Evolutionary conservation across 306 rosid species (phyloP).

Genomic region (Abrus pulchellus): DNA sequence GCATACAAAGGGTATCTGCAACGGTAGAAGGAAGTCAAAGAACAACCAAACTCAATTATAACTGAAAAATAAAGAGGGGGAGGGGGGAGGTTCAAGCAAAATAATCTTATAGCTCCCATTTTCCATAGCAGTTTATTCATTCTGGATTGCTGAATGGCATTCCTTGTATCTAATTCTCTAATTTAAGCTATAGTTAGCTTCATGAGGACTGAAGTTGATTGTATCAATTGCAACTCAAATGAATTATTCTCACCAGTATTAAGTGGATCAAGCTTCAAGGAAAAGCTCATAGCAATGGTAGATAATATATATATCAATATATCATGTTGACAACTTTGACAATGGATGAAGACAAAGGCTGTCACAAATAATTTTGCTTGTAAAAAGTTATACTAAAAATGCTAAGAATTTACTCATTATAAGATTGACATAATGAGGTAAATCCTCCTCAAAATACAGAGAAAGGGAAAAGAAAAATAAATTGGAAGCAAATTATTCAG

Average conservation of each 20-base stretch:
- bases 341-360: constrained; percentile 14
- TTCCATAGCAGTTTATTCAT: constrained; percentile 6
- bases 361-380: not conserved
- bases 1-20: constrained; percentile 85
- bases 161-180: not conserved
- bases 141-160: not conserved
- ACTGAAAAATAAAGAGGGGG: not conserved
- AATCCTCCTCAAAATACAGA: not conserved
- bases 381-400: not conserved
- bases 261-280: constrained; percentile 3
- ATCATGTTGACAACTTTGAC: constrained; percentile 3
- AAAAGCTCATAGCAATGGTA: constrained; percentile 24
- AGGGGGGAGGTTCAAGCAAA: no score
- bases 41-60: constrained; percentile 1
- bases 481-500: constrained; percentile 23
- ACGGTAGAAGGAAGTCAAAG: constrained; percentile 10
- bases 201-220: constrained; percentile 1
- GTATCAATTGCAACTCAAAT: not conserved
- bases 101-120: not conserved
- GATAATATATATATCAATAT: not conserved
- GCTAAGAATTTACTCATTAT: not conserved
- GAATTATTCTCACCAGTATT: constrained; percentile 18
- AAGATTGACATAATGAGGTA: constrained; percentile 26
- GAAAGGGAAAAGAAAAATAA: not conserved
- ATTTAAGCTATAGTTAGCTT: not conserved